A percentile compares a stretch with the other conserved stretches of the same genome.
Evolutionary conservation across 495 filamentous ascomycete species (phyloP).

Genomic region (Hypoxylon fragiforme): DNA sequence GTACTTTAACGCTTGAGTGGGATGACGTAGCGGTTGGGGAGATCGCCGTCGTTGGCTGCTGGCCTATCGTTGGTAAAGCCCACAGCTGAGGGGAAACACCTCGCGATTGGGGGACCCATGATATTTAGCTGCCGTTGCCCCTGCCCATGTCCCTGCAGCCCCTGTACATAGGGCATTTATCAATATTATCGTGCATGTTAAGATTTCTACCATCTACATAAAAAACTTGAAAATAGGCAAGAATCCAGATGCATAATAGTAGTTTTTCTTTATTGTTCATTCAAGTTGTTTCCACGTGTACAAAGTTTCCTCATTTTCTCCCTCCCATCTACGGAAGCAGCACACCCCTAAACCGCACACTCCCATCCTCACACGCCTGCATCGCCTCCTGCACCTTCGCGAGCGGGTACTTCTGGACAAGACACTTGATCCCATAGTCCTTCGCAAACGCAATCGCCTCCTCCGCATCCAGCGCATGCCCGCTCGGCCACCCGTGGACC

Average conservation of each 20-base stretch:
- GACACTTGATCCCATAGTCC: constrained; percentile 60
- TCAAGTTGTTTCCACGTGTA: too few species aligned
- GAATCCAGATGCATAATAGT: not conserved
- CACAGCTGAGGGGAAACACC: constrained; percentile 16
- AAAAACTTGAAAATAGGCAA: not conserved
- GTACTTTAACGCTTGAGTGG: constrained; percentile 6
- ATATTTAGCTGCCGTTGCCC: not conserved
- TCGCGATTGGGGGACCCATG: constrained; percentile 4
- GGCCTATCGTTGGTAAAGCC: constrained; percentile 15
- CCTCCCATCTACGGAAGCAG: constrained; percentile 57
- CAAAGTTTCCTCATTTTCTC: too few species aligned
- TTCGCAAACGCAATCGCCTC: constrained; percentile 66
- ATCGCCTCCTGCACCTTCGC: constrained; percentile 59
- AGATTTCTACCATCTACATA: too few species aligned
- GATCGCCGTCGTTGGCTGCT: constrained; percentile 1
- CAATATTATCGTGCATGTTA: too few species aligned
- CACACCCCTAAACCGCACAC: constrained; percentile 55
- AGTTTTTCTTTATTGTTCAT: not conserved
- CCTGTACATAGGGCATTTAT: not conserved
- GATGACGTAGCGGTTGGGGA: constrained; percentile 28
- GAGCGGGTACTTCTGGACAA: constrained; percentile 66
- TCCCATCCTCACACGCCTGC: constrained; percentile 50
- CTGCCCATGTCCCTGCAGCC: not conserved
- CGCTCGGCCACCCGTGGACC: constrained; percentile 65
- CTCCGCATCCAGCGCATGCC: constrained; percentile 65